phyloP scores from a whole-genome alignment of 441 rosid species.

The Iberis amara region DNA sequence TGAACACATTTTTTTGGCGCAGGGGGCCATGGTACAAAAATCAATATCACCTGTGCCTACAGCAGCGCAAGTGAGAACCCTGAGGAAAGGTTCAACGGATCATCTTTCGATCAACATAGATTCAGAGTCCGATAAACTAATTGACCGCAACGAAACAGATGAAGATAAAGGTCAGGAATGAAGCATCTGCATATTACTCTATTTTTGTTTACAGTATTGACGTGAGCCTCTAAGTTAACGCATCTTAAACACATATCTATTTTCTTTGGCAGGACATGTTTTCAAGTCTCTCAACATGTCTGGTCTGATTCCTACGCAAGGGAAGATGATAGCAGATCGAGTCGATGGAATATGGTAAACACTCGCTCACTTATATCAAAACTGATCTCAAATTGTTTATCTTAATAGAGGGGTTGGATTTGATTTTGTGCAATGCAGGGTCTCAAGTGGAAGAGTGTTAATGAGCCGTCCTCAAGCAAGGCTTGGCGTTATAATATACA shows the following conservation, averaged over 20 bases:
- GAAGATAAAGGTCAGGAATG: slow-evolving; percentile 66
- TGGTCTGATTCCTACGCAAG: slow-evolving; percentile 83
- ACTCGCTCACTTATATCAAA: slow-evolving; percentile 1
- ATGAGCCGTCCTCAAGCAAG: slow-evolving; percentile 84
- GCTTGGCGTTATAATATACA: slow-evolving; percentile 60
- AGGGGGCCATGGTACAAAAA: slow-evolving; percentile 55
- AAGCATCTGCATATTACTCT: slow-evolving; percentile 26
- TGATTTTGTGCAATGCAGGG: slow-evolving; percentile 47
- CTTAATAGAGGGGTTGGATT: background rate
- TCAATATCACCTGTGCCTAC: slow-evolving; percentile 50
- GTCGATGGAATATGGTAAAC: slow-evolving; percentile 83
- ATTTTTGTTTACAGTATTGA: background rate
- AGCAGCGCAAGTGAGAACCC: slow-evolving; percentile 73
- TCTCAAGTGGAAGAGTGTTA: slow-evolving; percentile 66
- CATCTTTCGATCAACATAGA: slow-evolving; percentile 81
- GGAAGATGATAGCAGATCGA: slow-evolving; percentile 79
- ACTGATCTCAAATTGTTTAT: slow-evolving; percentile 6
- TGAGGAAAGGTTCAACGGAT: slow-evolving; percentile 81
- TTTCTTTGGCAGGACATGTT: slow-evolving; percentile 55
- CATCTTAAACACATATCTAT: slow-evolving; percentile 11
- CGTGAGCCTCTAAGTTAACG: background rate
- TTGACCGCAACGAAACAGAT: slow-evolving; percentile 53
- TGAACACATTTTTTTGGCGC: slow-evolving; percentile 29
- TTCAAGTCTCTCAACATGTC: slow-evolving; percentile 85
- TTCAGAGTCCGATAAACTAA: slow-evolving; percentile 54